Conservation (phyloP, 441 rosid genomes). For the Lepidium campestre region DNA sequence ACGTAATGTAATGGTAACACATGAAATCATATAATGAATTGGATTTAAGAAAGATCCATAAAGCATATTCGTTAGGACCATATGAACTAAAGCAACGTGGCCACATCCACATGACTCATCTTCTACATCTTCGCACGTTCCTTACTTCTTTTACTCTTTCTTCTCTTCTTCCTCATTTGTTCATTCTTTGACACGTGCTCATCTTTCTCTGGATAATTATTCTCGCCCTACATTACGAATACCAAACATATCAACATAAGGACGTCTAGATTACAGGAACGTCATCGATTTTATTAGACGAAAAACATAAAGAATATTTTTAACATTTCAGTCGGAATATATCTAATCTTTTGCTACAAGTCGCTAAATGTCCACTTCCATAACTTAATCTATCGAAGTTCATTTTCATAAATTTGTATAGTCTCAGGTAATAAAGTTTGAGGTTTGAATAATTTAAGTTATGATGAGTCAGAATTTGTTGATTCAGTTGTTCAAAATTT, state of each 20-base stretch:
- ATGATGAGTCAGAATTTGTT: no score
- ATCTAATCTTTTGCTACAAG: no score
- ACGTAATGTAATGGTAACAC: conserved; percentile 6
- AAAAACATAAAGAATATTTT: no score
- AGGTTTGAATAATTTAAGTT: no score
- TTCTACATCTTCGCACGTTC: conserved; percentile 14
- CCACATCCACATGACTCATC: conserved; percentile 9
- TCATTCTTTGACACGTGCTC: conserved; percentile 6
- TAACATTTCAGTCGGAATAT: no score
- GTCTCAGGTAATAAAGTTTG: no score
- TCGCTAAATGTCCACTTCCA: no score
- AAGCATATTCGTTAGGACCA: conserved; percentile 20
- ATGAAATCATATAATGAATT: neutral
- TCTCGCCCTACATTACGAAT: neutral
- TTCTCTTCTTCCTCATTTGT: conserved; percentile 10
- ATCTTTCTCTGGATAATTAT: neutral
- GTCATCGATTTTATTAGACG: no score
- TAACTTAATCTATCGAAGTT: no score
- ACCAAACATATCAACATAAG: neutral
- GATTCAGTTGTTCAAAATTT: no score
- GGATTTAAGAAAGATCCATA: conserved; percentile 4
- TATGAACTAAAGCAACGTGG: conserved; percentile 9
- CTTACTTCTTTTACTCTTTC: conserved; percentile 19
- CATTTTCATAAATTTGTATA: no score
- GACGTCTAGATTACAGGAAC: no score